Base-by-base conservation (phyloP, 352 stramenopile species). In the Thraustotheca clavata region DNA sequence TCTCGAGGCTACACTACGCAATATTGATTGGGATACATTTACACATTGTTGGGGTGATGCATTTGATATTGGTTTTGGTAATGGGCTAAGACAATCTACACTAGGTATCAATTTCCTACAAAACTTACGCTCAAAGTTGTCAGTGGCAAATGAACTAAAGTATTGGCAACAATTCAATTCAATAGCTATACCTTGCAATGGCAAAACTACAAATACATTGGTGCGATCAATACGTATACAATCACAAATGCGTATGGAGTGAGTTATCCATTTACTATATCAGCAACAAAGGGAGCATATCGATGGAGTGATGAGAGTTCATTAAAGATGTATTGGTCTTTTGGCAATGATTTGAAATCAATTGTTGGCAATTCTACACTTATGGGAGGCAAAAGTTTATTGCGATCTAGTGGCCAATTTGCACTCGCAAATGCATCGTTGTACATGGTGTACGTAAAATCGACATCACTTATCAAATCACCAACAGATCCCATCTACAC, bases 171-270 rank as follows among this genome's bases (percentile, higher is more conserved):
- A 1, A 8, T 27, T 26, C 16, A 16, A 36, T 20, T 62, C 27
- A 62, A 36, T 9, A 1, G 3, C 2, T 62, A 47, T 29, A 46
- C n/a, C 9, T 49, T 38, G 4, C 52, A 61, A 24, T 61, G 52
- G 52, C 52, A 52, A 52, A 52, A 52, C 43, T 52, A 52, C 43
- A 52, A 52, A 18, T 31, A 31, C 43, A 52, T 52, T 18, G 43
- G 43, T 2, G 43, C 43, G 24, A 52, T 52, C 43, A 52, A 52
- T 31, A 52, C 24, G 6, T 52, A 52, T 7, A 3, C 43, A 2
- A 52, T 52, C 2, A 31, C 7, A 8, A 52, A 52, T 31, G 43
- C 43, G 2, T 52, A 11, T 6, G 43, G 43, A 18, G 7, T 52
- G 3, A 2, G 24, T 2, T 52, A 52, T 31, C 43, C 43, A 3